A percentile compares a stretch with the other conserved stretches of the same genome.
Evolutionary conservation across 116 monocot genomes (phyloP).

Genomic region (Phalaenopsis hybrid): DNA sequence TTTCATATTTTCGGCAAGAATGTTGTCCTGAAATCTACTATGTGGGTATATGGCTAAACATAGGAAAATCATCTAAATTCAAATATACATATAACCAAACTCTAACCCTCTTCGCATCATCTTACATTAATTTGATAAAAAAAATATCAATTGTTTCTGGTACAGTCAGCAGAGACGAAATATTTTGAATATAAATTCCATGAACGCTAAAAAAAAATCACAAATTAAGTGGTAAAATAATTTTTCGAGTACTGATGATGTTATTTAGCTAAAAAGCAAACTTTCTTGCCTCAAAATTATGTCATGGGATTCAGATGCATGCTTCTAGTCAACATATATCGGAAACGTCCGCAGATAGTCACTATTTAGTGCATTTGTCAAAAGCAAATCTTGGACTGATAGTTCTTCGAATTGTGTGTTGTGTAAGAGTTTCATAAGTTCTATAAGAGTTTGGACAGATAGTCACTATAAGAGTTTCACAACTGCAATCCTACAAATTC

Average conservation of each 20-base stretch:
- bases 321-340: constrained; percentile 96
- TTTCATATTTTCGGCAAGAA: no score
- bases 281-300: constrained; percentile 80
- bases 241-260: background rate
- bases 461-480: constrained; percentile 50
- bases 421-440: constrained; percentile 69
- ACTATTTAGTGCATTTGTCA: constrained; percentile 70
- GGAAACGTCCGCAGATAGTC: constrained; percentile 92
- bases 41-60: no score
- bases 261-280: background rate
- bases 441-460: background rate
- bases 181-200: constrained; percentile 3
- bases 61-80: background rate
- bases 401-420: constrained; percentile 95
- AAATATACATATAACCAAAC: background rate
- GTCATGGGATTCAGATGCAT: constrained; percentile 73
- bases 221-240: background rate
- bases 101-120: background rate
- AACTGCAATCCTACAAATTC: constrained; percentile 17
- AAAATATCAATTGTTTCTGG: background rate
- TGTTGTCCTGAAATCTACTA: no score
- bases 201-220: background rate
- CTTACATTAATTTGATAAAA: background rate
- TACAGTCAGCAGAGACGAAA: background rate
- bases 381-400: constrained; percentile 68